Conservation (phyloP, 495 filamentous ascomycete genomes). For the Podospora pseudopauciseta region DNA sequence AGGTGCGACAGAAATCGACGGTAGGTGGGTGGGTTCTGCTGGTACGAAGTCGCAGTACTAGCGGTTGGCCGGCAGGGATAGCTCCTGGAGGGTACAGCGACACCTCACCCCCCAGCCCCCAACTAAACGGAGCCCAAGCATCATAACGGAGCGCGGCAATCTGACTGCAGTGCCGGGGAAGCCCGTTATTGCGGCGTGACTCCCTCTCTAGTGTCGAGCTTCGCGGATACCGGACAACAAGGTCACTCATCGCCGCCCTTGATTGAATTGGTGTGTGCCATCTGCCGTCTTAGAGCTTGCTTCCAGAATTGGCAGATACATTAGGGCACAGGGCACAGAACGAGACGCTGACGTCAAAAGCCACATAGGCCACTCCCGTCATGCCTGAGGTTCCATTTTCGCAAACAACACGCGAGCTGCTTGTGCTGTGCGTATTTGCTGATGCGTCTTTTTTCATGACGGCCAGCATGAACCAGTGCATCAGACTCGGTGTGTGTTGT, state of each 20-base stretch:
- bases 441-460: not conserved
- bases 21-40: slow-evolving; percentile 1
- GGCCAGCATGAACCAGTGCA: not conserved
- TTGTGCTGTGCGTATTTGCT: not conserved
- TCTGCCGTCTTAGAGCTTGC: slow-evolving; percentile 12
- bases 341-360: slow-evolving; percentile 19
- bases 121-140: not conserved
- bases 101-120: slow-evolving; percentile 1
- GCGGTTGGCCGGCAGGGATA: slow-evolving; percentile 3
- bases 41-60: slow-evolving; percentile 10
- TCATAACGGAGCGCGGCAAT: not conserved
- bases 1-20: slow-evolving; percentile 8
- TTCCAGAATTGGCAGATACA: slow-evolving; percentile 13
- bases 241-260: slow-evolving; percentile 8
- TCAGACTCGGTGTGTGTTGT: not conserved
- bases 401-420: not conserved
- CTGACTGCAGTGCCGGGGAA: slow-evolving; percentile 16
- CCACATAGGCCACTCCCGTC: not conserved
- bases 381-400: not conserved
- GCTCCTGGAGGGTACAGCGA: not conserved
- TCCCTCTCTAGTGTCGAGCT: slow-evolving; percentile 5
- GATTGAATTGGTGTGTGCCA: slow-evolving; percentile 7
- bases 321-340: slow-evolving; percentile 5
- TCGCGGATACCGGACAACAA: not conserved
- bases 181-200: slow-evolving; percentile 23